Evolutionary conservation across 257 asterid species (phyloP).

Genomic region (Nicotiana paniculata): DNA sequence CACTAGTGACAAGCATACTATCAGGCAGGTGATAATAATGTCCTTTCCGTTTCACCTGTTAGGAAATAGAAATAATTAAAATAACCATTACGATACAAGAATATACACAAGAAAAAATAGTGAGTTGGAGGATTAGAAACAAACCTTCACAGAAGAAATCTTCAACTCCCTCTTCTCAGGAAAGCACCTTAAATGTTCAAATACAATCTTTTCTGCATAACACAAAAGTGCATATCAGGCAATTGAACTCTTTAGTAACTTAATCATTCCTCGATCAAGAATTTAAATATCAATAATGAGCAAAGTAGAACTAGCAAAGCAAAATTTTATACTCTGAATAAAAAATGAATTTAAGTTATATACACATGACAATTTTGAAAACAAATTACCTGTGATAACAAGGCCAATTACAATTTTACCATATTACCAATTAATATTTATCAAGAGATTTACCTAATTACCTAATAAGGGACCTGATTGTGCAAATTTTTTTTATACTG

Average conservation of each 20-base stretch:
- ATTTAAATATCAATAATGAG: neutral
- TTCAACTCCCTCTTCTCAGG: constrained; percentile 43
- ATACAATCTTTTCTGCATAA: constrained; percentile 41
- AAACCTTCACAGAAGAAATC: constrained; percentile 54
- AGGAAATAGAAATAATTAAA: constrained; percentile 5
- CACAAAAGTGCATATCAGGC: constrained; percentile 2
- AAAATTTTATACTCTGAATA: neutral
- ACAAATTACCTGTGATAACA: too few species aligned
- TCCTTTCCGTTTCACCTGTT: constrained; percentile 45
- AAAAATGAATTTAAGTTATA: neutral
- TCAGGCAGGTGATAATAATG: constrained; percentile 56
- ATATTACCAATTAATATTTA: too few species aligned
- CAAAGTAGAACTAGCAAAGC: neutral
- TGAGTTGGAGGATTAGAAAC: neutral
- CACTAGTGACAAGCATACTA: constrained; percentile 43
- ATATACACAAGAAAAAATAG: neutral
- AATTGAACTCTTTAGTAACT: neutral
- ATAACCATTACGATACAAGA: neutral
- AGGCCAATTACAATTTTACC: too few species aligned
- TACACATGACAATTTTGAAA: too few species aligned
- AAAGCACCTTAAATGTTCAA: constrained; percentile 45
- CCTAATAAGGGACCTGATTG: too few species aligned
- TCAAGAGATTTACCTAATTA: too few species aligned
- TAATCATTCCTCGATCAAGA: neutral
- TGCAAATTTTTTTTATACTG: too few species aligned